These are phyloP conservation scores for Kluyveromyces siamensis DNA, from an alignment of 805 yeast species.

Conservation along the genomic window DNA sequence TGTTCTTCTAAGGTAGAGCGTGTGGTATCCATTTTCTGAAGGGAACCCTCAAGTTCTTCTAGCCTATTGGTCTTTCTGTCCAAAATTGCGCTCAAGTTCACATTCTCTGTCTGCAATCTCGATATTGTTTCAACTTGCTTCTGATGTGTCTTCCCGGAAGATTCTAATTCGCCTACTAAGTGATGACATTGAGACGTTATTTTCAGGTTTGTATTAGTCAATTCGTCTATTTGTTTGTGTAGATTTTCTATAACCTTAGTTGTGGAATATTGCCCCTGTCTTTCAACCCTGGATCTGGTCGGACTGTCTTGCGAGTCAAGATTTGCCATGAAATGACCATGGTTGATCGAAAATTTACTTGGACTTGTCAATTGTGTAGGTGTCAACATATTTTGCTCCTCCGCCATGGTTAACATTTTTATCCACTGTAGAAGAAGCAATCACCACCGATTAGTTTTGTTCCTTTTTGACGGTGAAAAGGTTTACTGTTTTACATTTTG, in stretches of 20 bases:
- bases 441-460: not conserved
- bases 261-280: constrained; percentile 10
- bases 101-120: constrained; percentile 68
- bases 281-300: constrained; percentile 4
- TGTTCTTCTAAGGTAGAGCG: constrained; percentile 4
- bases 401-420: not conserved
- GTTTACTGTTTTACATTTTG: not conserved
- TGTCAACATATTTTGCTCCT: not conserved
- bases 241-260: constrained; percentile 35
- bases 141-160: constrained; percentile 31
- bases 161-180: constrained; percentile 43
- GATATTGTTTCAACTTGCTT: constrained; percentile 47
- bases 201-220: constrained; percentile 33
- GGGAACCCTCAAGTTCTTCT: constrained; percentile 49
- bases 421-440: not conserved
- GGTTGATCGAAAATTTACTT: constrained; percentile 20
- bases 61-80: constrained; percentile 64
- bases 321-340: constrained; percentile 20
- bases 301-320: constrained; percentile 16
- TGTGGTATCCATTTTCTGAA: constrained; percentile 6
- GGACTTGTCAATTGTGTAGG: not conserved
- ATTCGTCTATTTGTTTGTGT: constrained; percentile 42
- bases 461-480: not conserved
- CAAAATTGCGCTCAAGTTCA: constrained; percentile 58
- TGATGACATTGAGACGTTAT: constrained; percentile 35